Evolutionary conservation across 2,329 filamentous ascomycete species (phyloP).

Genomic region (Pseudogymnoascus sp.): DNA sequence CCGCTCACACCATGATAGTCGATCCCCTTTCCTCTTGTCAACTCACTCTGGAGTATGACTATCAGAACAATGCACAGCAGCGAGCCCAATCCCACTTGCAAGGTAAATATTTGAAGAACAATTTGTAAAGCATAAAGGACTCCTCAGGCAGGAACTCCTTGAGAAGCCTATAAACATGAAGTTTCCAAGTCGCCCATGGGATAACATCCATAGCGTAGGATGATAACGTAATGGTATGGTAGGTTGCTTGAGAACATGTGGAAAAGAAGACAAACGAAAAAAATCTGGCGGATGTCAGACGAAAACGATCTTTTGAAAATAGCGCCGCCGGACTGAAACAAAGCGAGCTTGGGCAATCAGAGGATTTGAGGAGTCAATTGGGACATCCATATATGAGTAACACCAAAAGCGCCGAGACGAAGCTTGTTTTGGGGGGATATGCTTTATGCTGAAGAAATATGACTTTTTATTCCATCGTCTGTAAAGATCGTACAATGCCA

Average conservation of each 20-base stretch:
- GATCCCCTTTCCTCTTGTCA: background rate
- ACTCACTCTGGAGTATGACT: background rate
- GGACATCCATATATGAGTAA: conserved; percentile 30
- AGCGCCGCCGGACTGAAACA: conserved; percentile 18
- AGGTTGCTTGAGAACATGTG: conserved; percentile 30
- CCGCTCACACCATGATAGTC: background rate
- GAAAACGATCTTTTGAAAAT: conserved; percentile 17
- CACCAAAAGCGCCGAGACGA: conserved; percentile 27
- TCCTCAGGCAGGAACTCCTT: conserved; percentile 2
- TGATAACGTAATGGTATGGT: conserved; percentile 43
- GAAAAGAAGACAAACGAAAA: conserved; percentile 22
- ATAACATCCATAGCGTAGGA: conserved; percentile 48
- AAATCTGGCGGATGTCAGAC: conserved; percentile 24
- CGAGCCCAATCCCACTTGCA: background rate
- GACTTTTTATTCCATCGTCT: conserved; percentile 22
- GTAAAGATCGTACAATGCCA: conserved; percentile 25
- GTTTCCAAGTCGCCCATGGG: conserved; percentile 52
- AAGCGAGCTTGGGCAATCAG: conserved; percentile 25
- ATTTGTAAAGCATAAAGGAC: conserved; percentile 3
- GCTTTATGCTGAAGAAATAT: conserved; percentile 26
- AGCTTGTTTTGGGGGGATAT: conserved; percentile 25
- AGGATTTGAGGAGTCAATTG: conserved; percentile 26
- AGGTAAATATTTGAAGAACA: conserved; percentile 7
- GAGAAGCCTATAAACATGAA: conserved; percentile 56
- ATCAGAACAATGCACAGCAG: conserved; percentile 5